Conservation (phyloP, 2,329 filamentous ascomycete species). For the Diaporthe velutina region DNA sequence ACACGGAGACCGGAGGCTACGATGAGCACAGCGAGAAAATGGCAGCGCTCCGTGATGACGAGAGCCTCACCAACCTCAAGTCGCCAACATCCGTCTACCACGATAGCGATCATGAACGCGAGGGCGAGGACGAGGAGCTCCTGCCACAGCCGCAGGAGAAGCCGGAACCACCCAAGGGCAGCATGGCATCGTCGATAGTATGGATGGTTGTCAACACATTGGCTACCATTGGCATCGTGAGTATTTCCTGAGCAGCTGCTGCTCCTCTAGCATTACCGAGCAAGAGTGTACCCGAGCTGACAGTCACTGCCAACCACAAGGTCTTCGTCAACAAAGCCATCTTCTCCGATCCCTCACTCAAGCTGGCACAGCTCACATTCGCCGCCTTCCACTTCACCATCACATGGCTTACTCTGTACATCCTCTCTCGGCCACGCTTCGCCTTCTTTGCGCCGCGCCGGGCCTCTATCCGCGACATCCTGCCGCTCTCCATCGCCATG, state of each 20-base stretch:
- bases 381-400: conserved; percentile 77
- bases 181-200: conserved; percentile 55
- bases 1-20: conserved; percentile 49
- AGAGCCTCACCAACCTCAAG: conserved; percentile 47
- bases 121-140: conserved; percentile 58
- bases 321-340: conserved; percentile 80
- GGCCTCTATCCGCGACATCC: conserved; percentile 66
- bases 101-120: conserved; percentile 54
- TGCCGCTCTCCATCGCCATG: conserved; percentile 77
- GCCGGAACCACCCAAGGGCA: conserved; percentile 50
- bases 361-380: conserved; percentile 74
- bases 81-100: conserved; percentile 38
- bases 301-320: conserved; percentile 49
- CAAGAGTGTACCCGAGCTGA: background rate
- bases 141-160: conserved; percentile 52
- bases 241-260: conserved; percentile 43
- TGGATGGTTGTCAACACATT: conserved; percentile 74
- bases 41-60: conserved; percentile 49
- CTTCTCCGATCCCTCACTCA: conserved; percentile 73
- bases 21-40: conserved; percentile 52
- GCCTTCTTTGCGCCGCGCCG: conserved; percentile 70
- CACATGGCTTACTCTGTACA: conserved; percentile 73
- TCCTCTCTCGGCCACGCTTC: conserved; percentile 70
- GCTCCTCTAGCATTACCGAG: background rate
- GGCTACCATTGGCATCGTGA: conserved; percentile 73